Evolutionary conservation across 2,329 filamentous ascomycete species (phyloP).

Genomic region (Monilinia fructigena): DNA sequence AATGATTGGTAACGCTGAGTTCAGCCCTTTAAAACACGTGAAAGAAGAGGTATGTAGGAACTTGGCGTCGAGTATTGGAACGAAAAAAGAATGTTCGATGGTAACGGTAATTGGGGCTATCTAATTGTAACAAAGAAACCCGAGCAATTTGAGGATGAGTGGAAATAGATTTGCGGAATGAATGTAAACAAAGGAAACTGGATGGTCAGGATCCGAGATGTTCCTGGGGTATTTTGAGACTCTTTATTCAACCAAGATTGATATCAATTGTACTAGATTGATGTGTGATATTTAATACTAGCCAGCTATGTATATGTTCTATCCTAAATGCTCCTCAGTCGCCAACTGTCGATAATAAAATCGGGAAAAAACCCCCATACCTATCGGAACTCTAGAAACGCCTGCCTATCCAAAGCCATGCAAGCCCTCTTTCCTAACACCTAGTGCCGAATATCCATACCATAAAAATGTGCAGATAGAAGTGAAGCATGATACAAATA

Average conservation of each 20-base stretch:
- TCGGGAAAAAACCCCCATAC: too few relatives aligned
- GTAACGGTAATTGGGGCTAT: neutral
- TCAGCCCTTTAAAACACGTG: neutral
- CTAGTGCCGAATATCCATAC: neutral
- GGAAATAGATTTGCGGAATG: conserved; percentile 8
- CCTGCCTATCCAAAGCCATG: neutral
- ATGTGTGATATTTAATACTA: neutral
- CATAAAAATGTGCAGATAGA: neutral
- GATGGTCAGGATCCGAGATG: neutral
- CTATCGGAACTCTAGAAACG: neutral
- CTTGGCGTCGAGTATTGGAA: neutral
- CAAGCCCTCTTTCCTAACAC: neutral
- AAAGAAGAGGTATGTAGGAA: neutral
- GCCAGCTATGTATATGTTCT: neutral
- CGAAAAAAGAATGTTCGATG: conserved; percentile 10
- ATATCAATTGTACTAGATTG: neutral
- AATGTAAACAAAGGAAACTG: neutral
- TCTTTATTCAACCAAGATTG: neutral
- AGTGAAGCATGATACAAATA: neutral
- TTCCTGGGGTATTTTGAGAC: neutral
- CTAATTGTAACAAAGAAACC: neutral
- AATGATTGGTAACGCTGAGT: conserved; percentile 5
- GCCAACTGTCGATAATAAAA: neutral
- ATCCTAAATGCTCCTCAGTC: neutral
- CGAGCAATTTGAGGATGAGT: neutral